Conservation (phyloP, 176 grass and related monocot genomes). For the Avena insularis region DNA sequence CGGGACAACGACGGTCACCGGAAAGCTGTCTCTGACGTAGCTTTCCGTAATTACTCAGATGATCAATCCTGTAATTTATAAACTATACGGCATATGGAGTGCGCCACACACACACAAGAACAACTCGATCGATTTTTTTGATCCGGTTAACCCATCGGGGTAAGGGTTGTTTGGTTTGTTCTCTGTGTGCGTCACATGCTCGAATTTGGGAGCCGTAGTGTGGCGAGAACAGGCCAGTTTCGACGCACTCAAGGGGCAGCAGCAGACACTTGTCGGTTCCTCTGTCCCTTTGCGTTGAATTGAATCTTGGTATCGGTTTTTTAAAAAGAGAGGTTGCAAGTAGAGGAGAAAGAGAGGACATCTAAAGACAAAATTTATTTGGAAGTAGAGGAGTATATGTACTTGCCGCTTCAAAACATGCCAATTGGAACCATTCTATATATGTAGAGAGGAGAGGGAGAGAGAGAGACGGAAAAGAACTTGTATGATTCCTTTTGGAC, state of each 20-base stretch:
- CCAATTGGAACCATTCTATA: background rate
- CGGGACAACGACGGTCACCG: constrained; percentile 34
- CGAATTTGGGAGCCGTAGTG: background rate
- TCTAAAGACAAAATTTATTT: too few species aligned
- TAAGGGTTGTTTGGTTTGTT: background rate
- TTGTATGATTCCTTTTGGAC: background rate
- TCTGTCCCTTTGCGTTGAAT: constrained; percentile 9
- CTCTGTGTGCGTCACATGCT: background rate
- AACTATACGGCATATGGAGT: background rate
- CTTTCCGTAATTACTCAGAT: background rate
- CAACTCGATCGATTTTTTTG: background rate
- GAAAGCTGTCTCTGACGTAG: constrained; percentile 36
- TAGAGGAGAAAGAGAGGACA: too few species aligned
- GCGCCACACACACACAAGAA: background rate
- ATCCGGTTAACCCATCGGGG: background rate
- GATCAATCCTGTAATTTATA: background rate
- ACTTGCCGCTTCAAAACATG: background rate
- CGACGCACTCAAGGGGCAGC: constrained; percentile 27
- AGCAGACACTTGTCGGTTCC: background rate
- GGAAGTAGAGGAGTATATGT: too few species aligned
- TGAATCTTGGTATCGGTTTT: too few species aligned
- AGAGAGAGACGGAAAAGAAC: background rate
- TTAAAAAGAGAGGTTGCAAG: too few species aligned
- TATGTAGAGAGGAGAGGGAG: background rate
- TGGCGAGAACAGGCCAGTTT: background rate